Evolutionary conservation across 2,329 filamentous ascomycete genomes (phyloP).

Genomic region (Colletotrichum chrysophilum): DNA sequence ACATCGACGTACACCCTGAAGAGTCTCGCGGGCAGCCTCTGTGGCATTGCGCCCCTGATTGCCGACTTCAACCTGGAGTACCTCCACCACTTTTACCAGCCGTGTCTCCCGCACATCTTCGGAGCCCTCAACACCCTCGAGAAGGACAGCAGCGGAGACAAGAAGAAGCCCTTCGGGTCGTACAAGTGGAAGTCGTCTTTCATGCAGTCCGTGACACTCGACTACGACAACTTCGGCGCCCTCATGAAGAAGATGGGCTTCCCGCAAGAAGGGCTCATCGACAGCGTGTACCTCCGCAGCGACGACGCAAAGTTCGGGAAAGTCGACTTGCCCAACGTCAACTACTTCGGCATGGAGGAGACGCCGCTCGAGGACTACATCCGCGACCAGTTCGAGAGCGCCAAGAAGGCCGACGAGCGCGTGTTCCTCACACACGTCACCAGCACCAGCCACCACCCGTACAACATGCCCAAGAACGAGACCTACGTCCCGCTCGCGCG

Average conservation of each 20-base stretch:
- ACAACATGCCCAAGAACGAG: conserved; percentile 1
- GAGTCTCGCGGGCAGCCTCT: conserved; percentile 37
- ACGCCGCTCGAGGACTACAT: conserved; percentile 41
- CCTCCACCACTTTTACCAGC: conserved; percentile 40
- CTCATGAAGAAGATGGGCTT: conserved; percentile 27
- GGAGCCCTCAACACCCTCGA: conserved; percentile 21
- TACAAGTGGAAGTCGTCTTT: conserved; percentile 19
- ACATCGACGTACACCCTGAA: conserved; percentile 40
- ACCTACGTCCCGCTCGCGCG: not conserved
- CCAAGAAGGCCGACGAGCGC: conserved; percentile 31
- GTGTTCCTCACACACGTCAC: conserved; percentile 41
- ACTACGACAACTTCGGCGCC: conserved; percentile 21
- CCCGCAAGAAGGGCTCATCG: conserved; percentile 1
- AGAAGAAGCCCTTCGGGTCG: conserved; percentile 12
- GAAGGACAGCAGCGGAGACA: not conserved
- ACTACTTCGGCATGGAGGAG: conserved; percentile 50
- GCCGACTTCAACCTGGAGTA: conserved; percentile 40
- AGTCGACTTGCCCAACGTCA: conserved; percentile 25
- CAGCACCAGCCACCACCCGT: conserved; percentile 42
- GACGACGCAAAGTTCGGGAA: not conserved
- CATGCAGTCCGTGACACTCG: conserved; percentile 23
- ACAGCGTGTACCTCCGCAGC: not conserved
- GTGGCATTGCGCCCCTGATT: conserved; percentile 37
- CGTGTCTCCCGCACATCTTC: conserved; percentile 36
- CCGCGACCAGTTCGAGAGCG: conserved; percentile 19